phyloP scores from a whole-genome alignment of 176 grass and related monocot species.

The Oropetium thomaeum region DNA sequence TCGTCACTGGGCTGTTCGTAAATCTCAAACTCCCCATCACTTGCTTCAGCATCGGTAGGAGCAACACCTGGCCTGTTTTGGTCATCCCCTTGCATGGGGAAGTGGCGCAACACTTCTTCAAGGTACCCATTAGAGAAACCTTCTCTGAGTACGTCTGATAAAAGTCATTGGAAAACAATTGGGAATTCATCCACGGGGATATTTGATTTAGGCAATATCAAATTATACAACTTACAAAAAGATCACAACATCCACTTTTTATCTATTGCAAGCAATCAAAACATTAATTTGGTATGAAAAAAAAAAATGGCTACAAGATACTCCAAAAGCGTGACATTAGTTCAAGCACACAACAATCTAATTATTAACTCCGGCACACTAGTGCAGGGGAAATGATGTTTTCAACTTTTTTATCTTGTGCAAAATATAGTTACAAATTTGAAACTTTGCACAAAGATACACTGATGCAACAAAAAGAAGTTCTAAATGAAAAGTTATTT shows the following conservation, averaged over 20 bases:
- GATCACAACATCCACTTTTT: constrained; percentile 1
- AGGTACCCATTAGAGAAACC: constrained; percentile 64
- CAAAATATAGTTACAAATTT: too few species aligned
- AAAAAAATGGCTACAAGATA: too few species aligned
- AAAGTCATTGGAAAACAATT: constrained; percentile 37
- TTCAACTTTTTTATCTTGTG: too few species aligned
- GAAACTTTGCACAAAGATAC: too few species aligned
- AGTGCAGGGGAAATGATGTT: too few species aligned
- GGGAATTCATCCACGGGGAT: not conserved
- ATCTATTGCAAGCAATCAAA: not conserved
- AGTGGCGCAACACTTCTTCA: constrained; percentile 60
- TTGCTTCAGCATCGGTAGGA: constrained; percentile 29
- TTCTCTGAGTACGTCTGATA: constrained; percentile 49
- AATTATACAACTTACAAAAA: not conserved
- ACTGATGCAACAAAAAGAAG: too few species aligned
- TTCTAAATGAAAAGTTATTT: too few species aligned
- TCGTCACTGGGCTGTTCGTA: constrained; percentile 76
- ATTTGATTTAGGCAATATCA: not conserved
- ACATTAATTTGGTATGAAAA: not conserved
- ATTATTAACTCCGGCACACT: too few species aligned
- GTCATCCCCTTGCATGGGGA: constrained; percentile 50
- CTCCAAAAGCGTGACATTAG: too few species aligned
- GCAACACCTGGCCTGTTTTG: constrained; percentile 18
- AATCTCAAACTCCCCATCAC: constrained; percentile 82
- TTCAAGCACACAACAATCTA: too few species aligned